A percentile compares a stretch with the other conserved stretches of the same genome.
These are phyloP conservation scores for Samsoniella hepiali DNA, from an alignment of 2,329 filamentous ascomycete genomes.

Conservation along the genomic window DNA sequence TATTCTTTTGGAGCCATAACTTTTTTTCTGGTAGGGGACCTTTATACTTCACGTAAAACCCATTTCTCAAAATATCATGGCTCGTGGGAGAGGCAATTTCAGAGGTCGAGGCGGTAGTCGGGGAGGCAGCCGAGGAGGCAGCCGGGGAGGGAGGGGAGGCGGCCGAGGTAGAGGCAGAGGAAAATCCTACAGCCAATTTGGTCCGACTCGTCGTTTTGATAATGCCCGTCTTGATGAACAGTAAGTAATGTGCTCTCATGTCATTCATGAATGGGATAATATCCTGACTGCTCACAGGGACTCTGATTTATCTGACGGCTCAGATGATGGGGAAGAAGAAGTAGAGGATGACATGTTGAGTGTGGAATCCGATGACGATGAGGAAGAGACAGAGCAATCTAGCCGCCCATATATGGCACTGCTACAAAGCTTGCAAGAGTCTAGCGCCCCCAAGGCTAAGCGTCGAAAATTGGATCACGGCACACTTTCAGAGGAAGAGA, in stretches of 20 bases:
- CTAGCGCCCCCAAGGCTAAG: conserved; percentile 47
- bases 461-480: conserved; percentile 51
- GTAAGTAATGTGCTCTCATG: conserved; percentile 26
- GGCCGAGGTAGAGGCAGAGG: conserved; percentile 34
- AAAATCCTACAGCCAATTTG: conserved; percentile 25
- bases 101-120: conserved; percentile 32
- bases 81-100: conserved; percentile 33
- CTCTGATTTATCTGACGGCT: conserved; percentile 25
- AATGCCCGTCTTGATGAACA: conserved; percentile 35
- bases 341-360: conserved; percentile 38
- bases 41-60: conserved; percentile 19
- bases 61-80: conserved; percentile 31
- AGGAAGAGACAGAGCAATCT: conserved; percentile 44
- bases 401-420: conserved; percentile 55
- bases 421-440: conserved; percentile 54
- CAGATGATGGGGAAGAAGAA: conserved; percentile 28
- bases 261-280: not conserved
- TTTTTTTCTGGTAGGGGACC: conserved; percentile 30
- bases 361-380: conserved; percentile 41
- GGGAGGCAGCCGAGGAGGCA: conserved; percentile 28
- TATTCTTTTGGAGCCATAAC: conserved; percentile 22
- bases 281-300: conserved; percentile 1
- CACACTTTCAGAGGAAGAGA: conserved; percentile 18
- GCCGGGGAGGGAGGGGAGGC: conserved; percentile 25
- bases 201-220: conserved; percentile 37